Evolutionary conservation across 2,329 filamentous ascomycete species (phyloP), one percentile per base, ranked within the genome.

Genomic region (Aspergillus sclerotialis): DNA sequence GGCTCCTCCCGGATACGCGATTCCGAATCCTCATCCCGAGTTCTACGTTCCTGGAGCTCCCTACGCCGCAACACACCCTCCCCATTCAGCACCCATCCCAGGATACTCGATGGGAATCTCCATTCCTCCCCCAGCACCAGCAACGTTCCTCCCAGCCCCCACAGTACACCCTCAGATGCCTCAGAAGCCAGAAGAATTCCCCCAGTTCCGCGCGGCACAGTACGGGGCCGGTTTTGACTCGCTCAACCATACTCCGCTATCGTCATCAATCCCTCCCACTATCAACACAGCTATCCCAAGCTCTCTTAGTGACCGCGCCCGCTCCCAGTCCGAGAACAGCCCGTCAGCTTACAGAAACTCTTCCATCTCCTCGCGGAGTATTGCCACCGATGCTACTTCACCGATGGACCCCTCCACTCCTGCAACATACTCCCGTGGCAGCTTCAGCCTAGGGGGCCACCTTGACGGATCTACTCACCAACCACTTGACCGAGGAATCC

Each of bases 301-400:
- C 30, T 53, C 56, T 3, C 32, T 63, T 24, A 51, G 42, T 32
- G 60, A 63, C 16, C 58, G 61, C 27, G 60, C 52, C 37, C 54
- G 60, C 24, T 60, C 58, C 8, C 52, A 54, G 15, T 57, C 58
- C 2, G 55, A 60, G 11, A 54, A 58, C 39, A 59, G 55, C 34
- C 50, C 53, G 2, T 50, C 55, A 3, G 52, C 58, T 8, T 65
- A 65, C 36, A 56, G 62, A 30, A 65, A 61, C 26, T 56, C 59
- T 3, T 62, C 61, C 7, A 54, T 65, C 15, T 59, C 61, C 9
- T 60, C 56, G 14, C 56, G 61, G 27, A 61, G 51, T 33, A 50
- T 61, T 24, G 49, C 56, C 6, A 55, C 61, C 9, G 62, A 64
- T 29, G 54, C 54, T 2, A 56, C 61, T 9, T 61, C 60, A 3